A percentile compares a stretch with the other conserved stretches of the same genome.
These are phyloP conservation scores for Stemphylium beticola DNA, from an alignment of 2,329 filamentous ascomycete genomes.

Conservation along the genomic window DNA sequence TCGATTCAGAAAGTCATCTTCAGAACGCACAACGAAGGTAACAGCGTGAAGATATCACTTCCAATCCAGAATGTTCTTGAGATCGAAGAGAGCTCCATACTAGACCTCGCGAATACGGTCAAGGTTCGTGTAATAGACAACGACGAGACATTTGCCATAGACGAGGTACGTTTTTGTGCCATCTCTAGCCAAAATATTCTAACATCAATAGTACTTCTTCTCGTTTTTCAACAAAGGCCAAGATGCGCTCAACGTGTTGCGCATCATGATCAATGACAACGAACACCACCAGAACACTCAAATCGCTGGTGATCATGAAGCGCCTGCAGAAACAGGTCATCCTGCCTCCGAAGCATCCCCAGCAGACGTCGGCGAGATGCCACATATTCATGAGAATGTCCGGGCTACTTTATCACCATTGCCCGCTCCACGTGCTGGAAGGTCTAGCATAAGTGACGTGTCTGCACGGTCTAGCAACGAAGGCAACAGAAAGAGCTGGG, in stretches of 20 bases:
- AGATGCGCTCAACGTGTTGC: constrained; percentile 81
- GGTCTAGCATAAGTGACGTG: constrained; percentile 52
- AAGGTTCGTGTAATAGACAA: constrained; percentile 93
- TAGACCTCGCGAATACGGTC: constrained; percentile 91
- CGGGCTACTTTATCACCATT: constrained; percentile 54
- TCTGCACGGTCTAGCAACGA: constrained; percentile 51
- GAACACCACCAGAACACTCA: constrained; percentile 47
- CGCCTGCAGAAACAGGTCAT: constrained; percentile 22
- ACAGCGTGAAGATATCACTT: constrained; percentile 94
- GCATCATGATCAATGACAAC: constrained; percentile 71
- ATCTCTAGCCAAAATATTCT: constrained; percentile 3
- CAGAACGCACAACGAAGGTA: constrained; percentile 91
- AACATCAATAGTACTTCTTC: constrained; percentile 77
- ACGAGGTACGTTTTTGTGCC: constrained; percentile 67
- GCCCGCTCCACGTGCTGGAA: constrained; percentile 39
- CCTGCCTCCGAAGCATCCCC: constrained; percentile 18
- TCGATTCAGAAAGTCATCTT: constrained; percentile 94
- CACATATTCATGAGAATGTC: constrained; percentile 48
- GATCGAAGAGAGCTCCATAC: constrained; percentile 87
- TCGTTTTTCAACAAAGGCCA: constrained; percentile 89
- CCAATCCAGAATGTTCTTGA: constrained; percentile 90
- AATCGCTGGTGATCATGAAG: constrained; percentile 13
- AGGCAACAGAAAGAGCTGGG: constrained; percentile 48
- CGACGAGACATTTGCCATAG: constrained; percentile 91
- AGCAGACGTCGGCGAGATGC: constrained; percentile 28